phyloP scores from a whole-genome alignment of 78 protist species.

The Dictyostelium citrinum region DNA sequence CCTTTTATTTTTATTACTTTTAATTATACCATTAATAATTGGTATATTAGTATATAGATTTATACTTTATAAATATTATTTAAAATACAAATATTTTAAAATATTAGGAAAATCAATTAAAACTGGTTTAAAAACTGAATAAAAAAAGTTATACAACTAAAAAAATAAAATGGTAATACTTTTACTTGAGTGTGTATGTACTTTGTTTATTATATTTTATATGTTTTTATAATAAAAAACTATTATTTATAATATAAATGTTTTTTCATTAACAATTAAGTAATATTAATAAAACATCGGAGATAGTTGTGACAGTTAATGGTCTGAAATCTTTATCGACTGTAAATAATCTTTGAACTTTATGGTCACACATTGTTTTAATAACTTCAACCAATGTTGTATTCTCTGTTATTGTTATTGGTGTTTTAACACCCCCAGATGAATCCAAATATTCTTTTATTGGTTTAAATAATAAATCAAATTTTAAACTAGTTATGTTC shows the following conservation, averaged over 20 bases:
- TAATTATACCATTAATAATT: not conserved
- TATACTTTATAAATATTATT: not conserved
- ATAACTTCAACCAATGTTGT: not conserved
- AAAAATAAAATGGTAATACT: not conserved
- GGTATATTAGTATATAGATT: not conserved
- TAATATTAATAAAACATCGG: slow-evolving; percentile 16
- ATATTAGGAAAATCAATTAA: not conserved
- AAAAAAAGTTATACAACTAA: not conserved
- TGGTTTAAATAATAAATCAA: slow-evolving; percentile 14
- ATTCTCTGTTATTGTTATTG: not conserved
- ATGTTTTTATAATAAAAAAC: not conserved
- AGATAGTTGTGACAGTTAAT: slow-evolving; percentile 3
- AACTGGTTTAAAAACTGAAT: not conserved
- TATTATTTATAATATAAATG: not conserved
- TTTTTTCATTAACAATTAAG: slow-evolving; percentile 26
- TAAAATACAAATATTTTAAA: not conserved
- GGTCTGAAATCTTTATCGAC: slow-evolving; percentile 5
- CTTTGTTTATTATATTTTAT: not conserved
- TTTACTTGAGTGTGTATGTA: not conserved
- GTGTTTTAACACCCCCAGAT: not conserved
- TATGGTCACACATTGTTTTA: slow-evolving; percentile 15
- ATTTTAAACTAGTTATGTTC: not conserved
- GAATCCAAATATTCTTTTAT: not conserved
- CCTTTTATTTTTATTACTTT: not conserved
- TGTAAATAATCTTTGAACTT: slow-evolving; percentile 31